Base-by-base conservation (phyloP, 306 rosid genomes). In the Medicago arabica region DNA sequence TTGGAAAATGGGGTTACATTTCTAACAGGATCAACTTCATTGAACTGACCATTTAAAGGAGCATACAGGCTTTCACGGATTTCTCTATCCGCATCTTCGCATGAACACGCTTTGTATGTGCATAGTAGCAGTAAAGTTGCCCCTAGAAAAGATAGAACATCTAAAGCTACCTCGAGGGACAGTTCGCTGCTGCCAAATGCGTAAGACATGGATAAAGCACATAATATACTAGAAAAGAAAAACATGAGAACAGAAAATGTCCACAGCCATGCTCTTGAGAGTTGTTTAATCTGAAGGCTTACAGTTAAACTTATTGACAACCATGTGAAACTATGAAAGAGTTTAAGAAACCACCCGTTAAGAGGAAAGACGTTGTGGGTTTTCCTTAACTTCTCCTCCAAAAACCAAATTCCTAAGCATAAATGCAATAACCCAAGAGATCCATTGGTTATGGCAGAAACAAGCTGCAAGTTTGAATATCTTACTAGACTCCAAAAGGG, bases 281-380 rank as follows among this genome's bases (percentile, higher is more conserved):
- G 78, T 11, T 75, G 85, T 60, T 76, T 83, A 7, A 66, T 49
- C 31, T 60, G 58, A 54, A 88, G 77, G 53, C 88, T 91, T 61
- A 80, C 5, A 0, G 79, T 78, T 17, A 87, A 75, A 36, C 85
- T 77, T n/a, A 85, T 83, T 54, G 80, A 25, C 43, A 91, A 47
- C 83, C 89, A 68, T 70, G 80, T 62, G 3, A 86, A 72, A 17
- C 97, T 95, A 1, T 86, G 91, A 68, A 89, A 80, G 38, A 85
- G 66, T 62, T 76, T 77, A 82, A 21, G 18, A 55, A 81, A 69
- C 91, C 89, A 68, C 81, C 21, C 53, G 69, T 80, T 9, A 63
- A 89, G 78, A 67, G 97, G 92, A 71, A 88, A 64, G 60, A 68
- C 76, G 0, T 81, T 61, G 21, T 84, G 61, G 2, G 21, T 50